Conservation (phyloP, 345 rosid genomes). For the Camelina laxa region DNA sequence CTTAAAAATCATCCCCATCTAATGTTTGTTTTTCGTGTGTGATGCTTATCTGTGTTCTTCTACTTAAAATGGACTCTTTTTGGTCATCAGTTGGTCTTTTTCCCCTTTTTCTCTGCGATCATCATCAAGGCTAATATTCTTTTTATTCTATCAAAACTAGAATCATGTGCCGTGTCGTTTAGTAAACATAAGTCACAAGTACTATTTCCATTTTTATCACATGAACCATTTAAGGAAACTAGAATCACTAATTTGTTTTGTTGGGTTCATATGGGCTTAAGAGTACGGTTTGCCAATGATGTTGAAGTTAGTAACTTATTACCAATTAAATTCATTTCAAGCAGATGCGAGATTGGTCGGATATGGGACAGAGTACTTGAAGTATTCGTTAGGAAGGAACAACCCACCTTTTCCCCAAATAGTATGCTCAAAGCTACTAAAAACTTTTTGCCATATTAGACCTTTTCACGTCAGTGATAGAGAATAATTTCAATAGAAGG, state of each 20-base stretch:
- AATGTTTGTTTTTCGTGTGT: neutral
- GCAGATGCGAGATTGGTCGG: neutral
- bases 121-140: neutral
- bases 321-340: neutral
- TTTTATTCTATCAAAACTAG: neutral
- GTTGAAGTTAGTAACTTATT: too few relatives aligned
- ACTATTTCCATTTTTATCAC: neutral
- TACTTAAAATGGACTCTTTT: neutral
- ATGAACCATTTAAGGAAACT: too few relatives aligned
- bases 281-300: neutral
- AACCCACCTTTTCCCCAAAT: too few relatives aligned
- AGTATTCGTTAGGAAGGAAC: neutral
- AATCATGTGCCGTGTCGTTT: neutral
- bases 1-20: neutral
- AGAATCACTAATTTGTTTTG: too few relatives aligned
- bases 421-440: neutral
- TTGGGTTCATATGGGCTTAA: neutral
- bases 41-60: conserved; percentile 19
- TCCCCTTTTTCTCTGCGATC: too few relatives aligned
- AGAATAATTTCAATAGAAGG: neutral
- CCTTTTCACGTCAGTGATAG: neutral
- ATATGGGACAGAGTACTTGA: neutral
- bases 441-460: neutral
- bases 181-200: neutral
- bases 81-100: neutral